Evolutionary conservation across 2,329 filamentous ascomycete genomes (phyloP).

Genomic region (Ascochyta pisi): DNA sequence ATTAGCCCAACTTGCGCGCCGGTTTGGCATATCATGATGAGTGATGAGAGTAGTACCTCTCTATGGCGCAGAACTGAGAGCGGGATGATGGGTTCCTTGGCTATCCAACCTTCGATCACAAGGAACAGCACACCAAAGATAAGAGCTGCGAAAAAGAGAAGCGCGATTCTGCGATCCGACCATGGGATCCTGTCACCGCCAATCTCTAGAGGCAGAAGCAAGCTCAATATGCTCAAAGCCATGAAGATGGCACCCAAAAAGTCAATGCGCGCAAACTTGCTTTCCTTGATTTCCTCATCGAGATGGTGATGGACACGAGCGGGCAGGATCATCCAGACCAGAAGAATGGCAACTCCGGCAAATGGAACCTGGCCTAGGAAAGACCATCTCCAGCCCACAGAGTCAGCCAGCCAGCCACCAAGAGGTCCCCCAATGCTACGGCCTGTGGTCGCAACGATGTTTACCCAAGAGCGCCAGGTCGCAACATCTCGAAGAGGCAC

Average conservation of each 20-base stretch:
- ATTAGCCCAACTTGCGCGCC: slow-evolving; percentile 68
- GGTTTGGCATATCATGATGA: slow-evolving; percentile 61
- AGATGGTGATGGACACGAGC: slow-evolving; percentile 1
- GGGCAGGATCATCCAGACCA: slow-evolving; percentile 49
- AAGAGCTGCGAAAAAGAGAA: slow-evolving; percentile 41
- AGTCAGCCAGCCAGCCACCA: slow-evolving; percentile 67
- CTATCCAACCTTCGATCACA: slow-evolving; percentile 51
- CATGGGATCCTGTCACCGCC: slow-evolving; percentile 54
- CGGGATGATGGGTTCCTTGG: slow-evolving; percentile 65
- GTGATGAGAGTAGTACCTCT: slow-evolving; percentile 62
- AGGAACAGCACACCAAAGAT: slow-evolving; percentile 36
- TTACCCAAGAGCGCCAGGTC: slow-evolving; percentile 59
- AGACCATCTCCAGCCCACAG: slow-evolving; percentile 71
- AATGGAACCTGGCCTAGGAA: slow-evolving; percentile 66
- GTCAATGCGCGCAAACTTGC: slow-evolving; percentile 61
- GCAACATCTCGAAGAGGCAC: slow-evolving; percentile 59
- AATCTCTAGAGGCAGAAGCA: slow-evolving; percentile 58
- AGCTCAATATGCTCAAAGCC: slow-evolving; percentile 51
- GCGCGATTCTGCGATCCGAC: slow-evolving; percentile 44
- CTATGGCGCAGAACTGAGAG: slow-evolving; percentile 60
- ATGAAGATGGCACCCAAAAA: slow-evolving; percentile 62
- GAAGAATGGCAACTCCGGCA: slow-evolving; percentile 58
- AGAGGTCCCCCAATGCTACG: slow-evolving; percentile 61
- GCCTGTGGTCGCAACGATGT: slow-evolving; percentile 59
- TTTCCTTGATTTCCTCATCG: slow-evolving; percentile 4